Percentiles rank a stretch among this genome's conserved stretches.
Conservation (phyloP, 768 basidiomycete genomes). For the Termitomyces titanicus region DNA sequence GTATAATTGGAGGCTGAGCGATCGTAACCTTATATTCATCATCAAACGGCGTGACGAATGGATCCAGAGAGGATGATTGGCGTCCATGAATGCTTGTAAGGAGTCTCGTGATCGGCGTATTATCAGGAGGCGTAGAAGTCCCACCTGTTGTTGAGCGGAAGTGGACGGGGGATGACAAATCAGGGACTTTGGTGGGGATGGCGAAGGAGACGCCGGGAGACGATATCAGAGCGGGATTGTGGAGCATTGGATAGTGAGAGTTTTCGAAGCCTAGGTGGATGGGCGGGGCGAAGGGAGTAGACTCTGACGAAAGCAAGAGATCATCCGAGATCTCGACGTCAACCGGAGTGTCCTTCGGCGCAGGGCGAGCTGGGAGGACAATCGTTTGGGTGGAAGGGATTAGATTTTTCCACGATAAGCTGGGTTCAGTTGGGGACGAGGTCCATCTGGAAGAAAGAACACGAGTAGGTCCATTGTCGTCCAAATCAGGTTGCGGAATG, state of each 20-base stretch:
- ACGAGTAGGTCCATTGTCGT: constrained; percentile 16
- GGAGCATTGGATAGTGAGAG: constrained; percentile 11
- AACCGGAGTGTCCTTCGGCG: constrained; percentile 29
- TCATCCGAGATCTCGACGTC: constrained; percentile 28
- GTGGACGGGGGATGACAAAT: background rate
- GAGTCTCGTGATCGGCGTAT: constrained; percentile 41
- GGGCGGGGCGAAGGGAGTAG: constrained; percentile 23
- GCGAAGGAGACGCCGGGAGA: background rate
- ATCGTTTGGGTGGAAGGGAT: constrained; percentile 20
- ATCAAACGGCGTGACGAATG: constrained; percentile 80
- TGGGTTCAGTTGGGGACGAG: constrained; percentile 28
- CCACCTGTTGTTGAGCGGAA: constrained; percentile 10
- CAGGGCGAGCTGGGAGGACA: constrained; percentile 25
- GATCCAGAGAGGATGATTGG: constrained; percentile 41
- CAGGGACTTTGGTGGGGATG: background rate
- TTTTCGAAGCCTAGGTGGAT: constrained; percentile 30
- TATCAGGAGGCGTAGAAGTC: constrained; percentile 12
- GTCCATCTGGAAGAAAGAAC: constrained; percentile 31
- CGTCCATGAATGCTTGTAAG: constrained; percentile 41
- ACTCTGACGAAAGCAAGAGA: background rate
- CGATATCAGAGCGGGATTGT: background rate
- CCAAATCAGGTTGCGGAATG: constrained; percentile 25
- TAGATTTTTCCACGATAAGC: constrained; percentile 30
- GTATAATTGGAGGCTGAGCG: constrained; percentile 19
- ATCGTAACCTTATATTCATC: constrained; percentile 49